phyloP scores from a whole-genome alignment of 2,329 filamentous ascomycete genomes.

The Hymenoscyphus linearis region DNA sequence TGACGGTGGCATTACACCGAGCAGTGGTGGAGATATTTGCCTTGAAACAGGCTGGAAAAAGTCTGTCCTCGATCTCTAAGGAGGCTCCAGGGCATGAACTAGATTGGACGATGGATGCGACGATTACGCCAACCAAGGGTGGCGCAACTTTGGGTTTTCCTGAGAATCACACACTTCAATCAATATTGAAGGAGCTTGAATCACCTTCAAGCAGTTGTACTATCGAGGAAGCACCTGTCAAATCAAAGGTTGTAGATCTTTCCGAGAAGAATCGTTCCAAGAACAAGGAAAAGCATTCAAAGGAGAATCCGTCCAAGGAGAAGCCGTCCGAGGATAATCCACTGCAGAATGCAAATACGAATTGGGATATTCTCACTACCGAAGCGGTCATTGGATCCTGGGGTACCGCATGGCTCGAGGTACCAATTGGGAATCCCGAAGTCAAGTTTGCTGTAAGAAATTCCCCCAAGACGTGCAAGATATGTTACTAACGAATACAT shows the following conservation, averaged over 20 bases:
- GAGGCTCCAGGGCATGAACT: constrained; percentile 12
- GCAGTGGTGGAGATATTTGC: constrained; percentile 51
- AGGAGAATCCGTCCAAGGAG: too few species aligned
- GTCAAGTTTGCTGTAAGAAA: constrained; percentile 69
- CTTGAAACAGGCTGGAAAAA: constrained; percentile 39
- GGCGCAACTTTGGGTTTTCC: constrained; percentile 24
- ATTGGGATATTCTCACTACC: constrained; percentile 22
- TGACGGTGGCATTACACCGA: constrained; percentile 44
- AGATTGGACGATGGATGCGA: constrained; percentile 24
- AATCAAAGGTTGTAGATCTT: too few species aligned
- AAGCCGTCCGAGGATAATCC: constrained; percentile 20
- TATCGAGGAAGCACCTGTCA: constrained; percentile 15
- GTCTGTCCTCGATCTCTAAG: constrained; percentile 19
- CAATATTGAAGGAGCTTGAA: constrained; percentile 16
- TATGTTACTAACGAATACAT: constrained; percentile 11
- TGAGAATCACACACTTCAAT: constrained; percentile 10
- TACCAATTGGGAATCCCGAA: constrained; percentile 50
- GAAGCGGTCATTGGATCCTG: constrained; percentile 37
- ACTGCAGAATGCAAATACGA: constrained; percentile 12
- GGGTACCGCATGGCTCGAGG: constrained; percentile 52
- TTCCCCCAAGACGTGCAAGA: neutral
- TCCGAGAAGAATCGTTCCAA: too few species aligned
- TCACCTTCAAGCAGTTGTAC: constrained; percentile 15
- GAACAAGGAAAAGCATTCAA: too few species aligned
- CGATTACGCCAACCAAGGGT: constrained; percentile 21